These are phyloP conservation scores for Fraxinus velutina DNA, from an alignment of 305 asterid genomes.

Conservation along the genomic window DNA sequence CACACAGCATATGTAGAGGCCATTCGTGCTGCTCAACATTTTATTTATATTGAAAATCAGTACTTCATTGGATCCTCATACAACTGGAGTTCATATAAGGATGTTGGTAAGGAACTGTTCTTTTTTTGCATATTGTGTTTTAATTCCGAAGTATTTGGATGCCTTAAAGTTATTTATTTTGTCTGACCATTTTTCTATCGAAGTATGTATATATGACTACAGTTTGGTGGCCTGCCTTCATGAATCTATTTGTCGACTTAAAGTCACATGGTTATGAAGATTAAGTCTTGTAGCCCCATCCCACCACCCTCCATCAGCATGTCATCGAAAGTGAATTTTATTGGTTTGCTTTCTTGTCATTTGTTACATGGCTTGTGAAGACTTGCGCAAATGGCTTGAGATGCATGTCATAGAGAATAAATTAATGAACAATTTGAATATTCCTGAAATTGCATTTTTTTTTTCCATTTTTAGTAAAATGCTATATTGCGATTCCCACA, in stretches of 20 bases:
- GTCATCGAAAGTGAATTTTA: not conserved
- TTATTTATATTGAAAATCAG: slow-evolving; percentile 86
- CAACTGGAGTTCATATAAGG: slow-evolving; percentile 75
- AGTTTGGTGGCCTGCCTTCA: not conserved
- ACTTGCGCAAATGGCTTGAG: not conserved
- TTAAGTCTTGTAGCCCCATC: not conserved
- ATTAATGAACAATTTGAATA: not conserved
- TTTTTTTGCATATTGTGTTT: not conserved
- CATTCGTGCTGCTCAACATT: slow-evolving; percentile 93
- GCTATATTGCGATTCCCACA: not conserved
- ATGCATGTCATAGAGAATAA: not conserved
- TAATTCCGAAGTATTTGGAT: not conserved
- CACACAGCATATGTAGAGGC: slow-evolving; percentile 90
- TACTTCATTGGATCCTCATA: slow-evolving; percentile 93
- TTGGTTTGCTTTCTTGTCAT: not conserved
- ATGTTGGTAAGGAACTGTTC: slow-evolving; percentile 55
- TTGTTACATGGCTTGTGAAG: not conserved
- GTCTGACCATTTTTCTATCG: not conserved
- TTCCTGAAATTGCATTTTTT: not conserved
- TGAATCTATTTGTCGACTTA: not conserved
- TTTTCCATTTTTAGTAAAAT: not conserved
- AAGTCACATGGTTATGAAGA: not conserved
- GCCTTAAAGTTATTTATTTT: not conserved
- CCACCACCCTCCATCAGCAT: not conserved
- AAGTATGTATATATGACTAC: not conserved